Evolutionary conservation across 192 early-diverging fungal genomes (phyloP), one percentile per base, ranked within the genome.

Genomic region (Backusella australiensis): DNA sequence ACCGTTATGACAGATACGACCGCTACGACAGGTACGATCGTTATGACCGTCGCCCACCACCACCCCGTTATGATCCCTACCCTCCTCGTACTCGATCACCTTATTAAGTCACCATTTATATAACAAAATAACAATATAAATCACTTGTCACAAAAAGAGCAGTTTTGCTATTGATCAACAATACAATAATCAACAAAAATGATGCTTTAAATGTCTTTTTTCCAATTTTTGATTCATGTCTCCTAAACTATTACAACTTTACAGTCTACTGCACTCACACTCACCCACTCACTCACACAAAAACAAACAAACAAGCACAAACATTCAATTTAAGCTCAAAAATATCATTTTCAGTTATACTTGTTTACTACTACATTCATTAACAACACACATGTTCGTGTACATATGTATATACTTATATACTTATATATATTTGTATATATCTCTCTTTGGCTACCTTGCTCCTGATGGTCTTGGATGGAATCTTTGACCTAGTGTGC

Each of bases 31-130:
- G 83, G 17, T 79, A 81, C 15, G 84, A 83, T 59, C 80, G 85
- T 52, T 78, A 67, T 63, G 82, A 86, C 75, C 77, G 84, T 65
- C 82, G 82, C 34, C 82, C 82, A 34, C 82, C 78, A 63, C 78
- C 82, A 46, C 70, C 77, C 35, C 65, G 82, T 71, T 83, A 80
- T 78, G 82, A 83, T 49, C 78, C 82, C 34, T 83, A 83, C 53
- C 72, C 81, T 41, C 75, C 78, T 69, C 78, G 75, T 72, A 65
- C 74, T 26, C 67, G 78, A 73, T 77, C 78, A 35, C 82, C 82
- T 39, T 83, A 83, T 38, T 83, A 83, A 73, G 56, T 63, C 56
- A 63, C 56, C 56, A 63, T 63, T 63, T 63, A 63, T 21, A 63
- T 63, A 63, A 63, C 56, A 63, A 63, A 77, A 36, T 39, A 34